These are phyloP conservation scores for Lomentospora prolificans DNA, from an alignment of 2,329 filamentous ascomycete species.

Conservation along the genomic window DNA sequence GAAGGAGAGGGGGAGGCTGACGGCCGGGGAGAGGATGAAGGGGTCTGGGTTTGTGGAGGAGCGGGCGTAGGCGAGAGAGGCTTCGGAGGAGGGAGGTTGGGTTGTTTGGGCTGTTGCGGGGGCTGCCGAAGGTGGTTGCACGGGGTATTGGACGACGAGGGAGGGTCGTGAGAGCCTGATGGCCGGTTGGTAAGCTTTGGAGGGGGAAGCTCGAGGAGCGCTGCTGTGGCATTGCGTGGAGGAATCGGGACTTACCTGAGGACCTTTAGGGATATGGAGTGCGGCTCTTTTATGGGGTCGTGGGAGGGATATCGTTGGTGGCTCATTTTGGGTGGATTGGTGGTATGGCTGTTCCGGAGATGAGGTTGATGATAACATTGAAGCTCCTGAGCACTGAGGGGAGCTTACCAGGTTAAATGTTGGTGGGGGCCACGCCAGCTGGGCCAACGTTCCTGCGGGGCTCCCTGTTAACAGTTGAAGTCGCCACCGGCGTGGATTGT, in stretches of 20 bases:
- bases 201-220: no score
- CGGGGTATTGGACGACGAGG: constrained; percentile 59
- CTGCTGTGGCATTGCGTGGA: no score
- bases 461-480: no score
- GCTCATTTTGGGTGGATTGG: constrained; percentile 33
- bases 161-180: constrained; percentile 77
- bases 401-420: no score
- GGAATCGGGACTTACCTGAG: constrained; percentile 56
- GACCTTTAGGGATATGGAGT: constrained; percentile 70
- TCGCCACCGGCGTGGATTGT: no score
- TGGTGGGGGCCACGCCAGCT: no score
- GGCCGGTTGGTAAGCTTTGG: background rate
- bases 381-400: no score
- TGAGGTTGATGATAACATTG: background rate
- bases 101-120: constrained; percentile 29
- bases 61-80: constrained; percentile 61
- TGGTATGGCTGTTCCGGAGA: background rate
- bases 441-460: no score
- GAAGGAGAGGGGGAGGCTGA: constrained; percentile 84
- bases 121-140: constrained; percentile 14
- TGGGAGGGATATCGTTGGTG: constrained; percentile 49
- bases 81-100: constrained; percentile 37
- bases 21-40: constrained; percentile 51
- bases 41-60: constrained; percentile 26
- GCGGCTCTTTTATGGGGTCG: constrained; percentile 60